Percentiles rank a stretch among this genome's conserved stretches.
Conservation (phyloP, 1,139 yeast species). For the Nakaseomyces sp. region DNA sequence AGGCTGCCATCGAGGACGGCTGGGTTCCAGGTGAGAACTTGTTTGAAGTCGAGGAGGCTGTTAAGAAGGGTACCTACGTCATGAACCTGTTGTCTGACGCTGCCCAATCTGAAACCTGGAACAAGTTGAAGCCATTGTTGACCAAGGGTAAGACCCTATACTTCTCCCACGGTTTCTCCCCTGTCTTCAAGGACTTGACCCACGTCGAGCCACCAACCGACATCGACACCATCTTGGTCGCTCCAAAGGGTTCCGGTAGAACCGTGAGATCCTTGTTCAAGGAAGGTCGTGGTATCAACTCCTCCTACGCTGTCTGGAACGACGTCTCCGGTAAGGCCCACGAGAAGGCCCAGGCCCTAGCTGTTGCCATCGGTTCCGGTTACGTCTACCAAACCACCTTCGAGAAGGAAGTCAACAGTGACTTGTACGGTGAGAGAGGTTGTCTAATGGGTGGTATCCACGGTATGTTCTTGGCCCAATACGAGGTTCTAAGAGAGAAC, state of each 20-base stretch:
- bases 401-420: conserved; percentile 98
- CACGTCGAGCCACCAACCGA: conserved; percentile 91
- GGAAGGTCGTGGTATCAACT: conserved; percentile 99
- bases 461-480: conserved; percentile 99
- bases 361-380: conserved; percentile 99
- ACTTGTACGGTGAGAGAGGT: conserved; percentile 99
- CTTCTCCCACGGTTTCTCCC: conserved; percentile 99
- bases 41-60: conserved; percentile 91
- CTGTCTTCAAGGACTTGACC: conserved; percentile 96
- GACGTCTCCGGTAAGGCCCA: conserved; percentile 98
- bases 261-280: conserved; percentile 98
- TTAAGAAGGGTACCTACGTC: conserved; percentile 80
- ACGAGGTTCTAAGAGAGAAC: conserved; percentile 98
- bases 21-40: conserved; percentile 99
- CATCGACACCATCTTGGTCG: conserved; percentile 95
- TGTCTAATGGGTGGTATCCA: conserved; percentile 99
- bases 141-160: conserved; percentile 96
- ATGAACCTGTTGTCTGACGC: conserved; percentile 99
- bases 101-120: conserved; percentile 99
- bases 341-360: conserved; percentile 97
- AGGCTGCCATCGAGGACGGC: conserved; percentile 98
- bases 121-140: conserved; percentile 73
- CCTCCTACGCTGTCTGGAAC: conserved; percentile 98
- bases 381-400: conserved; percentile 99
- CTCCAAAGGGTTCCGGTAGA: conserved; percentile 99